These are phyloP conservation scores for Kickxella alabastrina DNA, from an alignment of 192 early-diverging fungal species.

Conservation along the genomic window DNA sequence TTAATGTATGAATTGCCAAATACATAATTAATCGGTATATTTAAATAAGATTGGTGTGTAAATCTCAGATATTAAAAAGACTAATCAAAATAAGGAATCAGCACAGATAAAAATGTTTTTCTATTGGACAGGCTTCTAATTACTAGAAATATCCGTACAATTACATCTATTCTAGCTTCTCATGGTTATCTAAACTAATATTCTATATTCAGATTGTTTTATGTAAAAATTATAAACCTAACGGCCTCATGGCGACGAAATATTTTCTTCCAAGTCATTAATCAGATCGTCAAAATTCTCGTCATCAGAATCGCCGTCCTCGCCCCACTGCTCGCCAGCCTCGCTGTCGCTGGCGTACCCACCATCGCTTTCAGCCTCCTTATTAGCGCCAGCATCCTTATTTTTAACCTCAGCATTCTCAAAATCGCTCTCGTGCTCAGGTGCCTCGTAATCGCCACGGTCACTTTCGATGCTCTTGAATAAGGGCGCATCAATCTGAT, in stretches of 20 bases:
- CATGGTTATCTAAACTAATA: too few relatives aligned
- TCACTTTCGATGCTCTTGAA: conserved; percentile 24
- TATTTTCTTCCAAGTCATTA: conserved; percentile 52
- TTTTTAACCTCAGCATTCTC: conserved; percentile 4
- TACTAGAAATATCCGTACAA: too few relatives aligned
- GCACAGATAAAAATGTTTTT: too few relatives aligned
- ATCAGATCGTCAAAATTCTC: conserved; percentile 53
- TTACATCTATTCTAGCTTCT: too few relatives aligned
- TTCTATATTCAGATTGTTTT: too few relatives aligned
- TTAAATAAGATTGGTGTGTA: too few relatives aligned
- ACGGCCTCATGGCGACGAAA: conserved; percentile 18
- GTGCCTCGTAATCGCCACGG: conserved; percentile 3
- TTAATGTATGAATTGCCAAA: too few relatives aligned
- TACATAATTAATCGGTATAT: too few relatives aligned
- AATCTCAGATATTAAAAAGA: too few relatives aligned
- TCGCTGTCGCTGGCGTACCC: conserved; percentile 3
- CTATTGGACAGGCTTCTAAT: too few relatives aligned
- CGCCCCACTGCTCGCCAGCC: conserved; percentile 38
- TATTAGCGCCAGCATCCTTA: background rate
- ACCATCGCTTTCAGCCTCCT: background rate
- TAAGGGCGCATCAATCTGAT: conserved; percentile 5
- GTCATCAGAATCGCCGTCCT: conserved; percentile 41
- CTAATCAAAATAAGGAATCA: too few relatives aligned
- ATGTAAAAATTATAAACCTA: too few relatives aligned
- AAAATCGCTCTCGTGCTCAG: conserved; percentile 11